Evolutionary conservation across 2,329 filamentous ascomycete species (phyloP).

Genomic region (Xylariaceae sp.): DNA sequence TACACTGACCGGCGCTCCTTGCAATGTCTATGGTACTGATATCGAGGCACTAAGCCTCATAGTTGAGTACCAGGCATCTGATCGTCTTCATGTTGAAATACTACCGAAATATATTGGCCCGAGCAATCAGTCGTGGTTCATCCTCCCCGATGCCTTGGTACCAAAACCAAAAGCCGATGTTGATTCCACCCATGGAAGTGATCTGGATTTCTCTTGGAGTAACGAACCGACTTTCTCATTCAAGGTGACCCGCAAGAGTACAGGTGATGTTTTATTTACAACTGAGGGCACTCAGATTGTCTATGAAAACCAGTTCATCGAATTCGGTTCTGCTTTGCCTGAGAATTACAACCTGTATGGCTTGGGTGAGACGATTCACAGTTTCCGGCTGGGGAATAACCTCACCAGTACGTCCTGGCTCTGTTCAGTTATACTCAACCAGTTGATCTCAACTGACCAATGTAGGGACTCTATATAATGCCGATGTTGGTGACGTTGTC

Average conservation of each 20-base stretch:
- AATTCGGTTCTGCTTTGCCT: conserved; percentile 61
- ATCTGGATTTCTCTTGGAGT: conserved; percentile 50
- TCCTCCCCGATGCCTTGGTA: conserved; percentile 59
- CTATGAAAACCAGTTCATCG: conserved; percentile 73
- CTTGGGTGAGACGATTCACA: conserved; percentile 67
- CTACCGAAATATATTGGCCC: conserved; percentile 56
- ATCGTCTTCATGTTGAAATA: conserved; percentile 67
- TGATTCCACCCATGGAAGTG: conserved; percentile 43
- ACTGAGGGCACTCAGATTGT: conserved; percentile 60
- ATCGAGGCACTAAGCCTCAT: conserved; percentile 60
- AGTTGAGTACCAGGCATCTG: conserved; percentile 60
- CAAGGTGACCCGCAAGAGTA: conserved; percentile 53
- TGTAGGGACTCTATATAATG: conserved; percentile 50
- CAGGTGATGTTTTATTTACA: conserved; percentile 61
- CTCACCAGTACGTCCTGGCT: conserved; percentile 49
- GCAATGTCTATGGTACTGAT: conserved; percentile 75
- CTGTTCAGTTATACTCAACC: background rate
- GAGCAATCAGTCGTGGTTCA: conserved; percentile 61
- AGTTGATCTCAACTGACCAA: background rate
- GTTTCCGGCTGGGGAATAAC: conserved; percentile 66
- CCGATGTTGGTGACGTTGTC: conserved; percentile 61
- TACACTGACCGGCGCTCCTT: conserved; percentile 61
- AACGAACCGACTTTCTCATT: conserved; percentile 62
- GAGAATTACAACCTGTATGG: conserved; percentile 72
- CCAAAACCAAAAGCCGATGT: conserved; percentile 45